phyloP scores from a whole-genome alignment of 148 eudicot species.

The Camellia sinensis region DNA sequence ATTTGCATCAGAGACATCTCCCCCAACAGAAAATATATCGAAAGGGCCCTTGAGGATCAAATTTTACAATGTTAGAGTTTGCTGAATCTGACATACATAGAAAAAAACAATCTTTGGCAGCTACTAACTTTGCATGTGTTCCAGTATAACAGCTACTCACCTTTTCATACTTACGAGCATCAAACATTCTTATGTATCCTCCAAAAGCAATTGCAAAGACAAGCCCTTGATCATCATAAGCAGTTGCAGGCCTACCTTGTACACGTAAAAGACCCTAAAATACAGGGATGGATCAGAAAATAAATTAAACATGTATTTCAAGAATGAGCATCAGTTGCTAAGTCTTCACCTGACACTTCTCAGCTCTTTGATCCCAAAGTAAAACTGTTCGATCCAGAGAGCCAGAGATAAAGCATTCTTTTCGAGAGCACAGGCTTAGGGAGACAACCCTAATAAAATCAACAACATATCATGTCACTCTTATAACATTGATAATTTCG shows the following conservation, averaged over 20 bases:
- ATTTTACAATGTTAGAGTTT: conserved; percentile 14
- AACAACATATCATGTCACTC: conserved; percentile 11
- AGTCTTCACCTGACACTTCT: conserved; percentile 78
- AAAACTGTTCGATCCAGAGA: conserved; percentile 91
- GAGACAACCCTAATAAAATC: conserved; percentile 70
- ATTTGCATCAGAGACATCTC: conserved; percentile 87
- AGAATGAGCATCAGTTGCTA: conserved; percentile 7
- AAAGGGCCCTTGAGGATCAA: conserved; percentile 77
- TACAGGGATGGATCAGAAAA: not conserved
- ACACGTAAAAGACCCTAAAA: conserved; percentile 86
- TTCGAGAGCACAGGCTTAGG: conserved; percentile 86
- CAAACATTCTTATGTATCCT: conserved; percentile 89
- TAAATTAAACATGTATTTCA: not conserved
- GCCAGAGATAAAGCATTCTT: conserved; percentile 80
- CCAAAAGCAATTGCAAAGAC: conserved; percentile 94
- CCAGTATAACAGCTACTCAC: conserved; percentile 34
- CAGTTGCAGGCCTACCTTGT: conserved; percentile 95
- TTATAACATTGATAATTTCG: not conserved
- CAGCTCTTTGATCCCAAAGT: conserved; percentile 97
- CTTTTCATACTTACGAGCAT: conserved; percentile 87
- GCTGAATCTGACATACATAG: conserved; percentile 2
- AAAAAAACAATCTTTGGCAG: not conserved
- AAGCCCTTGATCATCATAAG: conserved; percentile 95
- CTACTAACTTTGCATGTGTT: not conserved
- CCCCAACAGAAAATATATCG: conserved; percentile 77